A percentile compares a stretch with the other conserved stretches of the same genome.
Evolutionary conservation across 2,329 filamentous ascomycete genomes (phyloP).

Genomic region (Phialophora verrucosa): DNA sequence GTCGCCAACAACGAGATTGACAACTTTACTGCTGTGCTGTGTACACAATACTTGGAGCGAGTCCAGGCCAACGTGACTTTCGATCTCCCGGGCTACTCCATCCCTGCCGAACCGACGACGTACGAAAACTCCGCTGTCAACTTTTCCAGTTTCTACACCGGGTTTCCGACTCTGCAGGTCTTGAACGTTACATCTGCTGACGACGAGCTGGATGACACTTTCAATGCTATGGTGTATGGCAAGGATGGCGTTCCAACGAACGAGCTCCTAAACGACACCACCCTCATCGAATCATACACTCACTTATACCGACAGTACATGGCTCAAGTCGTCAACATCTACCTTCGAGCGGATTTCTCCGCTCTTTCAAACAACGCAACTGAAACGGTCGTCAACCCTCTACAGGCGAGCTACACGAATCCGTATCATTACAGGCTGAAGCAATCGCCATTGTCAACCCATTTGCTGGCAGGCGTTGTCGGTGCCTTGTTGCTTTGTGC

Average conservation of each 20-base stretch:
- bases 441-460: conserved; percentile 28
- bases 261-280: conserved; percentile 26
- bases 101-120: conserved; percentile 18
- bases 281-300: conserved; percentile 24
- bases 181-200: conserved; percentile 24
- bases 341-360: conserved; percentile 27
- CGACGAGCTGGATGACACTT: conserved; percentile 24
- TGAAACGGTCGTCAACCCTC: conserved; percentile 26
- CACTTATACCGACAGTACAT: conserved; percentile 34
- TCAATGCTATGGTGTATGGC: conserved; percentile 33
- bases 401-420: conserved; percentile 25
- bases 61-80: conserved; percentile 35
- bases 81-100: conserved; percentile 25
- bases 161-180: conserved; percentile 19
- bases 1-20: conserved; percentile 29
- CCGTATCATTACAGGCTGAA: conserved; percentile 24
- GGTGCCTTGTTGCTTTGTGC: conserved; percentile 29
- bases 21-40: conserved; percentile 34
- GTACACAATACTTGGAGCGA: conserved; percentile 36
- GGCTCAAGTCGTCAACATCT: conserved; percentile 25
- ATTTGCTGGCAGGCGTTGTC: conserved; percentile 32
- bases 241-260: conserved; percentile 29
- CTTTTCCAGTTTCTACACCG: conserved; percentile 24
- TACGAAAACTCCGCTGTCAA: conserved; percentile 21
- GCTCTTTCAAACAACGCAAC: conserved; percentile 30